phyloP scores from a whole-genome alignment of 2,329 filamentous ascomycete genomes.

The Cordyceps cicadae region DNA sequence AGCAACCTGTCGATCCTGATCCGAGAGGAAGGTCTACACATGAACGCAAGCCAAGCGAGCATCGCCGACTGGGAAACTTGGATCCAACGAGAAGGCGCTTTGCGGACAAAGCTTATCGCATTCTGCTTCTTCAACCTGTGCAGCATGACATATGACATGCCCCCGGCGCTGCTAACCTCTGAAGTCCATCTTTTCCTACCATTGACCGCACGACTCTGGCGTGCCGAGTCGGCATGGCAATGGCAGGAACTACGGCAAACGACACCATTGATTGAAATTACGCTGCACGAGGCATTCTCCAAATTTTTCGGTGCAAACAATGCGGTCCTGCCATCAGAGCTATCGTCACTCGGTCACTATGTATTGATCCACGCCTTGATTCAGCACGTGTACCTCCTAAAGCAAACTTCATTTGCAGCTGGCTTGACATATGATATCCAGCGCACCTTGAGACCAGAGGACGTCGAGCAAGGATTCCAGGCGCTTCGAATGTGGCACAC shows the following conservation, averaged over 20 bases:
- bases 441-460: slow-evolving; percentile 42
- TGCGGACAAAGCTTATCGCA: slow-evolving; percentile 51
- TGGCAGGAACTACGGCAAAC: slow-evolving; percentile 51
- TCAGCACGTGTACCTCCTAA: slow-evolving; percentile 63
- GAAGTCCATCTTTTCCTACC: slow-evolving; percentile 50
- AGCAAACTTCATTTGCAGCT: slow-evolving; percentile 49
- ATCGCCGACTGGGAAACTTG: slow-evolving; percentile 50
- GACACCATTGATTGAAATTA: slow-evolving; percentile 42
- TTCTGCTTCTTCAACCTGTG: slow-evolving; percentile 57
- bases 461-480: slow-evolving; percentile 48
- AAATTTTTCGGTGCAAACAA: slow-evolving; percentile 44
- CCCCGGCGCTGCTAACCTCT: slow-evolving; percentile 48
- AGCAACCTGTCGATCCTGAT: slow-evolving; percentile 50
- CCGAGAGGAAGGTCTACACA: slow-evolving; percentile 47
- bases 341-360: slow-evolving; percentile 59
- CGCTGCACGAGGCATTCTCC: slow-evolving; percentile 49
- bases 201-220: slow-evolving; percentile 47
- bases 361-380: slow-evolving; percentile 63
- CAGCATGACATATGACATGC: slow-evolving; percentile 54
- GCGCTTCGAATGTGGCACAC: slow-evolving; percentile 51
- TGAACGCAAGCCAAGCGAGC: slow-evolving; percentile 37
- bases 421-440: slow-evolving; percentile 42
- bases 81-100: slow-evolving; percentile 48
- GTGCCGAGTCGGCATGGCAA: slow-evolving; percentile 48
- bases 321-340: slow-evolving; percentile 38